phyloP scores from a whole-genome alignment of 2,329 filamentous ascomycete genomes.

The Ascochyta fabae region DNA sequence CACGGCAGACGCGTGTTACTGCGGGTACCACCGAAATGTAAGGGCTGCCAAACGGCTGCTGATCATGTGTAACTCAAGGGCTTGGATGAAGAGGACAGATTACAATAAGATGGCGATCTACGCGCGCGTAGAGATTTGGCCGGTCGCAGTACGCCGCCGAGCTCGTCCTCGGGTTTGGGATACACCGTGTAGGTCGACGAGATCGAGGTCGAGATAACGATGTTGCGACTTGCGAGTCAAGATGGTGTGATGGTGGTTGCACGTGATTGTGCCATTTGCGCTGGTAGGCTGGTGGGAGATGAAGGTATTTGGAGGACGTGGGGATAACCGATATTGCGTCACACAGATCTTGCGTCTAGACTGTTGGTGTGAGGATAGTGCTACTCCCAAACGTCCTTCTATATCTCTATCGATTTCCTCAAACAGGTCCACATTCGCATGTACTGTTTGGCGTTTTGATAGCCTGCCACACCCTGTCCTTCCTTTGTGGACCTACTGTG shows the following conservation, averaged over 20 bases:
- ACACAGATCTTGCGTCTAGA: not conserved
- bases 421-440: not conserved
- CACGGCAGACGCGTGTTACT: constrained; percentile 16
- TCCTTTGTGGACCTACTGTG: not conserved
- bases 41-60: constrained; percentile 2
- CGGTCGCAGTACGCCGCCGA: no score
- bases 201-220: no score
- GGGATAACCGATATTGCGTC: no score
- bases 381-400: not conserved
- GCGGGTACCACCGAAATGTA: constrained; percentile 15
- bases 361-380: not conserved
- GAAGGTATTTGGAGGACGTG: no score
- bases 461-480: not conserved
- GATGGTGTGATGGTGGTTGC: no score
- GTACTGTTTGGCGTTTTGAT: not conserved
- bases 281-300: no score
- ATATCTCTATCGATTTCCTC: not conserved
- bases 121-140: no score
- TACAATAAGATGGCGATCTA: not conserved
- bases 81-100: not conserved
- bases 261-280: no score
- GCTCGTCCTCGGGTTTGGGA: no score
- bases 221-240: no score
- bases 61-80: not conserved
- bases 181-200: no score